Percentiles rank a stretch among this genome's conserved stretches.
These are phyloP conservation scores for Wickerhamomyces bisporus DNA, from an alignment of 805 yeast genomes.

Conservation along the genomic window DNA sequence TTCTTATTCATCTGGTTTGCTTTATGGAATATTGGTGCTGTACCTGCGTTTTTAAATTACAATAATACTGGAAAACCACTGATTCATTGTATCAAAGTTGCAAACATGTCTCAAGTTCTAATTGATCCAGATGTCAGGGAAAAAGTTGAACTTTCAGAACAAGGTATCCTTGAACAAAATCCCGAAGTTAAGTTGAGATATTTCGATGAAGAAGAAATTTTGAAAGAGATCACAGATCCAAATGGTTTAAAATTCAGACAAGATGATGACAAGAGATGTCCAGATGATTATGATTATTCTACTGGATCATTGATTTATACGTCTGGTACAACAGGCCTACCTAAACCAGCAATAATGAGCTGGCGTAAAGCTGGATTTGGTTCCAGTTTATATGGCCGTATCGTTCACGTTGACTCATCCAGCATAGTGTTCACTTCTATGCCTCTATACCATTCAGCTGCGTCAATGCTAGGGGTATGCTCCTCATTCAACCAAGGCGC, in stretches of 20 bases:
- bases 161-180: constrained; percentile 30
- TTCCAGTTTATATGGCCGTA: constrained; percentile 59
- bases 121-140: constrained; percentile 66
- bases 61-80: constrained; percentile 70
- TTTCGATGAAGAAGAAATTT: constrained; percentile 46
- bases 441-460: constrained; percentile 96
- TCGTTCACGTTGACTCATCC: constrained; percentile 49
- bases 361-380: constrained; percentile 85
- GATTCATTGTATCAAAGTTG: constrained; percentile 71
- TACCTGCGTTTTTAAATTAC: constrained; percentile 82
- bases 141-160: constrained; percentile 46
- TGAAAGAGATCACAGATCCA: constrained; percentile 33
- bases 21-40: constrained; percentile 86
- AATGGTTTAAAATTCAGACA: constrained; percentile 48
- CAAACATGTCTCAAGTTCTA: constrained; percentile 59
- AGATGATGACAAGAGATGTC: constrained; percentile 51
- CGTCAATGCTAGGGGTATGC: constrained; percentile 78
- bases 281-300: constrained; percentile 49
- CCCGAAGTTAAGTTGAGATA: constrained; percentile 42
- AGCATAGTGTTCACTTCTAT: constrained; percentile 79
- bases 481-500: constrained; percentile 67
- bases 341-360: constrained; percentile 89
- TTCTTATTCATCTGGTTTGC: constrained; percentile 80
- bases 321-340: constrained; percentile 92
- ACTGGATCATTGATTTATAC: constrained; percentile 78